Evolutionary conservation across 1,284 basidiomycete species (phyloP).

Genomic region (Earliella scabrosa): DNA sequence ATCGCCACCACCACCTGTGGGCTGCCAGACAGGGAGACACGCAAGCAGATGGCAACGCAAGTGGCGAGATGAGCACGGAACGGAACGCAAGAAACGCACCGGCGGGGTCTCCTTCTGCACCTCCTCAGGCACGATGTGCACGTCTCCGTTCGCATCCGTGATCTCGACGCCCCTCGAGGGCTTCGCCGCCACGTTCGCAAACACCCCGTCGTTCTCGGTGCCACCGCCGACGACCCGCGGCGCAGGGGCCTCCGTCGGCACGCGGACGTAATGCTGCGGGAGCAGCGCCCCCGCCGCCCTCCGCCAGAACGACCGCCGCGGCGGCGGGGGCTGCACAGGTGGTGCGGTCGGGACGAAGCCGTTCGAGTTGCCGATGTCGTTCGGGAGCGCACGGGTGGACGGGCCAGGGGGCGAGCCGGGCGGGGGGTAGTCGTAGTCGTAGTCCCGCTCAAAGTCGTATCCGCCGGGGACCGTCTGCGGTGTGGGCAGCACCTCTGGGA

Average conservation of each 20-base stretch:
- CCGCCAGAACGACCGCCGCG: constrained; percentile 60
- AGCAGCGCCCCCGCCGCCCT: constrained; percentile 70
- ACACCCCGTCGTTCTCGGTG: constrained; percentile 91
- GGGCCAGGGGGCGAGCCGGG: constrained; percentile 80
- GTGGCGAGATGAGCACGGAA: background rate
- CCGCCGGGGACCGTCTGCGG: constrained; percentile 21
- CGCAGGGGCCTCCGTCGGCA: constrained; percentile 46
- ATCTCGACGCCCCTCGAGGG: constrained; percentile 59
- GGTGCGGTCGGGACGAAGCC: constrained; percentile 70
- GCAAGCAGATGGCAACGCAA: background rate
- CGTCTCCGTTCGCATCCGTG: constrained; percentile 60
- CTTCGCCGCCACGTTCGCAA: constrained; percentile 94
- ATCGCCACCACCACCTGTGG: constrained; percentile 2
- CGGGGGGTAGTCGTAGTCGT: constrained; percentile 71
- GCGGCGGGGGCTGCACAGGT: constrained; percentile 42
- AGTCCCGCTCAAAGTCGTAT: constrained; percentile 30
- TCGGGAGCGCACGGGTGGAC: constrained; percentile 62
- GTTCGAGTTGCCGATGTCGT: constrained; percentile 82
- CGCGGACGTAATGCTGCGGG: constrained; percentile 72
- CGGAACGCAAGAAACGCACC: constrained; percentile 49
- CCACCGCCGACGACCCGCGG: constrained; percentile 68
- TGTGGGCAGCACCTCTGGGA: constrained; percentile 14
- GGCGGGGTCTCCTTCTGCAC: constrained; percentile 85
- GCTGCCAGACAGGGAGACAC: background rate
- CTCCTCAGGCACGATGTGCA: constrained; percentile 77